A percentile compares a stretch with the other conserved stretches of the same genome.
These are phyloP conservation scores for Lepidium didymum DNA, from an alignment of 345 rosid genomes.

Conservation along the genomic window DNA sequence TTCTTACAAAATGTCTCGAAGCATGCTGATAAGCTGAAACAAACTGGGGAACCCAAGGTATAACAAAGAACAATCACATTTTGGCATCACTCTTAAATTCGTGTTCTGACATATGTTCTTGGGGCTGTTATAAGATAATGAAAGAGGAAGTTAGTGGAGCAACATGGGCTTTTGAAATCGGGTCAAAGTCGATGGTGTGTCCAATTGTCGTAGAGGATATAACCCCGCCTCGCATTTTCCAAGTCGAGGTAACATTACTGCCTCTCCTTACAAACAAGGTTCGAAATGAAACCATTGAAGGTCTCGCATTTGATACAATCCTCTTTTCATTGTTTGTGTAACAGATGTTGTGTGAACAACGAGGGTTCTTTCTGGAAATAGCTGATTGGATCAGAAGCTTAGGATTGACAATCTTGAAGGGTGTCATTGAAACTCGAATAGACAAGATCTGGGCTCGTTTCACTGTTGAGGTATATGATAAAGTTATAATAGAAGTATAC, in stretches of 20 bases:
- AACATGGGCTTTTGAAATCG: conserved; percentile 97
- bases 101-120: not conserved
- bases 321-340: not conserved
- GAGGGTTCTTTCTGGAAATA: conserved; percentile 92
- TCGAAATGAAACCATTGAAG: not conserved
- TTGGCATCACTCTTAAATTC: not conserved
- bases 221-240: conserved; percentile 81
- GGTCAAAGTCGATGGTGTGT: conserved; percentile 76
- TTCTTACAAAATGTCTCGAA: conserved; percentile 94
- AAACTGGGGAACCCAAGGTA: conserved; percentile 82
- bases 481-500: not conserved
- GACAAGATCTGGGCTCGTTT: conserved; percentile 92
- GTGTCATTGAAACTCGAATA: conserved; percentile 71
- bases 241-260: conserved; percentile 57
- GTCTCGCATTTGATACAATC: not conserved
- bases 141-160: conserved; percentile 82
- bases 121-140: conserved; percentile 38
- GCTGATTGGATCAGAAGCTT: conserved; percentile 83
- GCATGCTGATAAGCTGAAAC: conserved; percentile 88
- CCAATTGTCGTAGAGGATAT: conserved; percentile 97
- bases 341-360: conserved; percentile 93
- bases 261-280: not conserved
- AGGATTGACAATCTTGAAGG: conserved; percentile 94
- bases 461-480: conserved; percentile 65
- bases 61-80: not conserved